Evolutionary conservation across 2,329 filamentous ascomycete genomes (phyloP), one percentile per base, ranked within the genome.

Genomic region (Rugonectria rugulosa): DNA sequence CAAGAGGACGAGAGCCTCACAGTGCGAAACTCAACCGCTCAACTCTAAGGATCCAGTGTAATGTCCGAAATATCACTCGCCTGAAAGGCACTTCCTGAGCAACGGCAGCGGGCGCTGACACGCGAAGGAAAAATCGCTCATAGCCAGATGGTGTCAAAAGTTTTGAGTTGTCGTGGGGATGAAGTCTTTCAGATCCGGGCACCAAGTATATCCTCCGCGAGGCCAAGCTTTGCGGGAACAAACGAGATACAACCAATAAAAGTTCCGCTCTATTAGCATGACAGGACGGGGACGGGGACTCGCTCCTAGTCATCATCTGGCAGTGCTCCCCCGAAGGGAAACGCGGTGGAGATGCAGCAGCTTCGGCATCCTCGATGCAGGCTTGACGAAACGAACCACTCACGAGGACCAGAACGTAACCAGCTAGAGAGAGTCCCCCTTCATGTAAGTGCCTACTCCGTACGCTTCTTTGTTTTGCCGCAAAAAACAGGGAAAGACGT

Each of bases 91-190:
- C 19, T 42, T 38, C 26, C 48, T 46, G 27, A 21, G 34, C 31
- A 32, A 5, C 37, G n/a, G 49, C 21, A 59, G 36, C 53, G 57
- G 53, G 59, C 57, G 60, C 26, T 49, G 32, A 38, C 7, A 11
- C n/a, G 40, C 26, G 24, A 12, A 23, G 29, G 36, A 29, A 50
- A 63, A 61, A 63, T 63, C 58, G 58, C 60, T 63, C 60, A 63
- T 50, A 45, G 23, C 49, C 15, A 19, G 41, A 23, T n/a, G 41
- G 23, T 27, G 41, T 43, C 20, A 23, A 40, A n/a, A 56, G 55
- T 62, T 61, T 56, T 41, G 48, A 38, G 44, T 47, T 59, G 59
- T 59, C 53, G 53, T 24, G 40, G 20, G 21, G 9, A 23, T 19
- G 21, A 62, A 46, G 60, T 63, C 57, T 38, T 61, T 49, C 32